Conservation (phyloP, 2,329 filamentous ascomycete genomes). For the Exophiala phaeomuriformis region DNA sequence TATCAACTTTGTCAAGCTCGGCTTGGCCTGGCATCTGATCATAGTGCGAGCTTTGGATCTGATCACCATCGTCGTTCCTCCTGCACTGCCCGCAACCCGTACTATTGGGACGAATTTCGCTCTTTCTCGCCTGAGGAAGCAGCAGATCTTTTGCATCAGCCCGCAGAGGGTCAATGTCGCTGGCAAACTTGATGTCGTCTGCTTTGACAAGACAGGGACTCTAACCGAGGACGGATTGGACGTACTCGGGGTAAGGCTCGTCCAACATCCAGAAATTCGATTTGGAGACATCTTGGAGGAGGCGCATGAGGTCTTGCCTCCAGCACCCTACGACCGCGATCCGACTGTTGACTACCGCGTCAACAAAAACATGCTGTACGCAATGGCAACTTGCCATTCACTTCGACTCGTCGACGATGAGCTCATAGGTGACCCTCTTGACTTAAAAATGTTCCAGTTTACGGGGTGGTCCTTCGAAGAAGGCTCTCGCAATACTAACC, state of each 20-base stretch:
- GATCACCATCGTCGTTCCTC: constrained; percentile 95
- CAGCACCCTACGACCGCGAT: constrained; percentile 50
- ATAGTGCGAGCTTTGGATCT: constrained; percentile 86
- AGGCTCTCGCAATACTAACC: constrained; percentile 60
- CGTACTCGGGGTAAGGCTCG: constrained; percentile 78
- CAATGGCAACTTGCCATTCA: constrained; percentile 97
- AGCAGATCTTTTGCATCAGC: constrained; percentile 95
- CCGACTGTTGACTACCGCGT: constrained; percentile 53
- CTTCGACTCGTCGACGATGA: constrained; percentile 79
- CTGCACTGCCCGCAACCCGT: constrained; percentile 85
- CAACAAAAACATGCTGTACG: constrained; percentile 70
- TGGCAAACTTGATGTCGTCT: constrained; percentile 91
- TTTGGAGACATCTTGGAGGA: constrained; percentile 70
- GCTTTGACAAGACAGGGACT: constrained; percentile 98
- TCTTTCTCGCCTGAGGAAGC: constrained; percentile 72
- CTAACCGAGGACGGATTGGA: constrained; percentile 94
- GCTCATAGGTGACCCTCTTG: constrained; percentile 84
- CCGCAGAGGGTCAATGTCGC: constrained; percentile 95
- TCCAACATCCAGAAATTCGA: constrained; percentile 52
- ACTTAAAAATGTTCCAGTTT: constrained; percentile 98
- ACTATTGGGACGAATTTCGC: constrained; percentile 97
- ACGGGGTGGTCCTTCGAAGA: constrained; percentile 90
- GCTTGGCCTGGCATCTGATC: constrained; percentile 80
- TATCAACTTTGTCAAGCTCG: constrained; percentile 82
- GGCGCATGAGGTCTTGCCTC: constrained; percentile 52